Base-by-base conservation (phyloP, 805 yeast genomes). In the Starmerella gropengiesseri region DNA sequence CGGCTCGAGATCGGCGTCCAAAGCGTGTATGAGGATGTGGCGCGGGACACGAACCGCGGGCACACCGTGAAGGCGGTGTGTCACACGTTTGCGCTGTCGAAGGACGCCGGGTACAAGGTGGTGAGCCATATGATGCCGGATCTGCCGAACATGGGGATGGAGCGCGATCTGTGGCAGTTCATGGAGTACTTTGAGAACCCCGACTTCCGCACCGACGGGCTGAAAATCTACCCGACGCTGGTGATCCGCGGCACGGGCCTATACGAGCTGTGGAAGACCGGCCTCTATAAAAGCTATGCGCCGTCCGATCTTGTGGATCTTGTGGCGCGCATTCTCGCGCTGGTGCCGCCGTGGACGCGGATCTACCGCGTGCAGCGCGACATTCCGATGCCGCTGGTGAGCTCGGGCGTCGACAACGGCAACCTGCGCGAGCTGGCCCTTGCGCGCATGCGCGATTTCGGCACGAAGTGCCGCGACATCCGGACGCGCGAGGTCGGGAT, bases 61-160 rank as follows among this genome's bases (percentile, higher is more conserved):
- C 98, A 91, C 58, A 91, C 98, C 0, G 98, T 91, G 18, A 81
- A 79, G 60, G 77, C 97, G 2, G 98, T 91, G 8, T 83, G 95
- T 63, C 94, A 89, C 58, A 91, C 97, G 0, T 91, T 91, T 67
- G 83, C 84, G 1, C 75, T 81, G 35, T 94, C 97, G n/a, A 91
- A 91, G 60, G 98, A 91, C 63, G 89, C 98, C 1, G 98, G 98
- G 12, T 91, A 87, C 64, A 91, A 91, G 60, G 94, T 91, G 41
- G 98, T 91, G 19, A 78, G 94, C 51, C 98, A 91, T 65, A 91
- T 91, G 98, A 91, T 91, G 98, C 98, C 98, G 13, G 98, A 91
- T 68, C 70, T 91, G 55, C 98, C 98, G 14, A 91, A 91, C 57
- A 96, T 91, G 46, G 98, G 97, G 16, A 84, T 89, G 94, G 98